Conservation (phyloP, 306 rosid species). For the Bauhinia variegata region DNA sequence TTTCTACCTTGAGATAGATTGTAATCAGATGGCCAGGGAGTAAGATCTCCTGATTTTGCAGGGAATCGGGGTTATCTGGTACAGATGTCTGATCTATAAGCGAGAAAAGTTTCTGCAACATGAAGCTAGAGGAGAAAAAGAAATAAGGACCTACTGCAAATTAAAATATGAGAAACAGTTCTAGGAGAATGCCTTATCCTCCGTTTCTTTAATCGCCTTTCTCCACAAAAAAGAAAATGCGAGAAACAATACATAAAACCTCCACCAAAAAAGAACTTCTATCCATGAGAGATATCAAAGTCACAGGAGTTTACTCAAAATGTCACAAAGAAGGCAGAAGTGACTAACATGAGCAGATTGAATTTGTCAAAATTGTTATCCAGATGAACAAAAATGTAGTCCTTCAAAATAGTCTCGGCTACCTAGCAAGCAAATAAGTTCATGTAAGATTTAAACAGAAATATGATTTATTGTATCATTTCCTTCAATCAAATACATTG, state of each 20-base stretch:
- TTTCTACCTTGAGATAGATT: slow-evolving; percentile 81
- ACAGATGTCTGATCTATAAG: slow-evolving; percentile 89
- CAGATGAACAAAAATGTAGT: slow-evolving; percentile 86
- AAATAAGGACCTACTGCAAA: slow-evolving; percentile 12
- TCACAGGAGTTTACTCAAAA: too few species aligned
- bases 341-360: slow-evolving; percentile 85
- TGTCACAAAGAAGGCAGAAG: slow-evolving; percentile 25
- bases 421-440: slow-evolving; percentile 53
- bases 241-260: neutral
- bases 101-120: slow-evolving; percentile 95
- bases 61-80: slow-evolving; percentile 83
- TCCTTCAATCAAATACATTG: slow-evolving; percentile 9
- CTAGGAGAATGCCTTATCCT: too few species aligned
- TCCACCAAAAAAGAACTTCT: too few species aligned
- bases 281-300: too few species aligned
- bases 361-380: slow-evolving; percentile 76
- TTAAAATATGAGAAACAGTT: slow-evolving; percentile 29
- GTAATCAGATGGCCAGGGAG: slow-evolving; percentile 94
- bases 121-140: slow-evolving; percentile 58
- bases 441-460: slow-evolving; percentile 5
- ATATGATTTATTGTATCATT: slow-evolving; percentile 15
- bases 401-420: slow-evolving; percentile 68
- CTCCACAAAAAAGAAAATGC: slow-evolving; percentile 4
- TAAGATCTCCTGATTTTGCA: slow-evolving; percentile 92
- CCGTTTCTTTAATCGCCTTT: neutral